Base-by-base conservation (phyloP, 2,329 filamentous ascomycete genomes). In the Fusarium torreyae region DNA sequence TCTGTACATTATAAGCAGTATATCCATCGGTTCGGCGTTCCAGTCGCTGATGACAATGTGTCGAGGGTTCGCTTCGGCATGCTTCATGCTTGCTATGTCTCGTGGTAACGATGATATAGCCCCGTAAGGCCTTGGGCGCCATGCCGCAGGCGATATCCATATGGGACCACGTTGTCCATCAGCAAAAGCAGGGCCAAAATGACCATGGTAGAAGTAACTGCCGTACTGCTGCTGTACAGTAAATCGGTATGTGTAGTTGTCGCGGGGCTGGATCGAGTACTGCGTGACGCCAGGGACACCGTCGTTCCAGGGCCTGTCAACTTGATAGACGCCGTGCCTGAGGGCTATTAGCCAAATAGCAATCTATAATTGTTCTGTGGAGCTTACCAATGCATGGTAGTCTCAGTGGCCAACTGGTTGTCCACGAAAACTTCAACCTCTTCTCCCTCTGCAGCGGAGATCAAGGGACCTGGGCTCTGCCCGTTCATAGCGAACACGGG, bases 351-450 rank as follows among this genome's bases (percentile, higher is more conserved):
- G 28, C 10, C 10, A 31, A 31, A 10, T 13, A 31, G 10, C 28
- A 31, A 31, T 31, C 28, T 1, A 4, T 4, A 11, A 11, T 28
- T 31, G 28, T 31, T 31, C 28, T 31, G 28, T 31, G n/a, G 33
- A 14, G n/a, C 34, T 10, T 48, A 45, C 59, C 59, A 63, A 26
- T 63, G 59, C 31, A 63, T 63, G 7, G 54, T 63, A 17, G 59
- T 63, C 46, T 63, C 59, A 3, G 46, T 51, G 0, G 40, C 34
- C 10, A 63, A 10, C 6, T 63, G 38, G 24, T 63, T 63, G 3
- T 26, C 26, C 6, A 63, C 42, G 42, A 58, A 58, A 2, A 63
- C 36, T 15, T 59, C 54, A 3, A 63, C 20, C 20, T 58, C 45
- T 13, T 63, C 59, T 3, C 59, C 59, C 8, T 63, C 59, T 1